Evolutionary conservation across 2,329 filamentous ascomycete species (phyloP), one percentile per base, ranked within the genome.

Genomic region (Trichoderma sp.): DNA sequence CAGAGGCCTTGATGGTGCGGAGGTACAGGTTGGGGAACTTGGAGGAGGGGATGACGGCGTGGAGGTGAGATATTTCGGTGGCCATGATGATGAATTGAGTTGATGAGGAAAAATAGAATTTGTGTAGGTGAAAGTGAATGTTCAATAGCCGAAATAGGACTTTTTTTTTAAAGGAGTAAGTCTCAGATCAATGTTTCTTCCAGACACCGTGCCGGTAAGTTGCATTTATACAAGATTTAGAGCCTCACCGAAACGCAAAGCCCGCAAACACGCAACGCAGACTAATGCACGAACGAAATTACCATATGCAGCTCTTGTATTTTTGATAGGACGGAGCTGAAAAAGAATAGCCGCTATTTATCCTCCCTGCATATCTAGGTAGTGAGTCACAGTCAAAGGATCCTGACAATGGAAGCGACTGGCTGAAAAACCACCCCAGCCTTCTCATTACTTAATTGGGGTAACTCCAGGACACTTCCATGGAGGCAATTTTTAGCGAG

Each of bases 11-110:
- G 56, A 72, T 71, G 27, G 72, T 77, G 71, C 75, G 75, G 35
- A 77, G 75, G 31, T 70, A 55, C 68, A 77, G 70, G 60, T 49
- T 53, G 16, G 75, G 74, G 61, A 35, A 35, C 11, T 74, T 71
- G 14, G 73, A 71, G 1, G 75, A 76, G 55, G 57, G 53, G 70
- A 77, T 69, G 55, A 64, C 56, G 3, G 74, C 74, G 69, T 72
- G 33, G 59, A 76, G 73, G 67, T 77, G 75, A 58, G 64, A 68
- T 37, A 68, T 71, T 68, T 72, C 53, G 24, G 24, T 29, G 33
- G 68, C 29, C 68, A 70, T 70, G 37, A 16, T 55, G 16, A 27
- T 27, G 6, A 27, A 27, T 13, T 43, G 40, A 55, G 61, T 7
- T 21, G 16, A 3, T 55, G 52, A 10, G n/a, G 37, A 14, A 16